These are phyloP conservation scores for Botryotinia globosa DNA, from an alignment of 2,329 filamentous ascomycete species.

Conservation along the genomic window DNA sequence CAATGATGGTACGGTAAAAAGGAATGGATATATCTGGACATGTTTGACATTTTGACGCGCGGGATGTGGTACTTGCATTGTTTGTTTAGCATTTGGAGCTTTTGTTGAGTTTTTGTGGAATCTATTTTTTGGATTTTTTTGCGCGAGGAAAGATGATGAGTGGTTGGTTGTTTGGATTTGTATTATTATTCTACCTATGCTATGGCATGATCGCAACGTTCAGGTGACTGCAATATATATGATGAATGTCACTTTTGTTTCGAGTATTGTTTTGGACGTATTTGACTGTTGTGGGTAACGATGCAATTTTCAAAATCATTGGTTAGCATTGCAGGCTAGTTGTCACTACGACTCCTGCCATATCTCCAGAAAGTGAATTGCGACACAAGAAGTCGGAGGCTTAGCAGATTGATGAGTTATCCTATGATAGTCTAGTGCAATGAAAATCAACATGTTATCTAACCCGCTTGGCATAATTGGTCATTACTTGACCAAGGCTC, in stretches of 20 bases:
- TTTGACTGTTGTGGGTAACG: no score
- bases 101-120: neutral
- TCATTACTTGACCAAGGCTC: neutral
- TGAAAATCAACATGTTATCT: no score
- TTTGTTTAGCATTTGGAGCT: neutral
- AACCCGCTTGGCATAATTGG: neutral
- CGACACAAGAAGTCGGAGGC: neutral
- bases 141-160: neutral
- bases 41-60: neutral
- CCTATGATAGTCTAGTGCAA: neutral
- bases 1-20: conserved; percentile 8
- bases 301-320: neutral
- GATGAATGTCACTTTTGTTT: neutral
- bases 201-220: conserved; percentile 6
- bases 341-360: neutral
- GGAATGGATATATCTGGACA: neutral
- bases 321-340: no score
- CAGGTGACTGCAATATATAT: neutral
- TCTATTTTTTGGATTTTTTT: neutral
- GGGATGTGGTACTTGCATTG: neutral
- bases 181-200: neutral
- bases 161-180: neutral
- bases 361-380: neutral
- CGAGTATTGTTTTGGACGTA: neutral
- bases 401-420: neutral